Evolutionary conservation across 352 stramenopile genomes (phyloP).

Genomic region (Globisporangium emineosum): DNA sequence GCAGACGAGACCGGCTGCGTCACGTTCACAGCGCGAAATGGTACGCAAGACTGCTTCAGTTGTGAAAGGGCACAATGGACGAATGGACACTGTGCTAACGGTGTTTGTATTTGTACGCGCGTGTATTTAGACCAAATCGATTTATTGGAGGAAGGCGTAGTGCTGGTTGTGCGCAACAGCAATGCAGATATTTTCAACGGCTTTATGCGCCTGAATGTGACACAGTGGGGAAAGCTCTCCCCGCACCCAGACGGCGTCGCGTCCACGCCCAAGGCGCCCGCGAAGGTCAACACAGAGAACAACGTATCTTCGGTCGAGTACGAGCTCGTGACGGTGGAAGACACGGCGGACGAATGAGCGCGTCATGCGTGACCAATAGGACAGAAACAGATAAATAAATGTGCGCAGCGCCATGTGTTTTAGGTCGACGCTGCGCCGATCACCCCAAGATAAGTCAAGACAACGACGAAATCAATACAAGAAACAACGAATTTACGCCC

Average conservation of each 20-base stretch:
- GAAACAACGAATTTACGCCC: neutral
- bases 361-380: constrained; percentile 1
- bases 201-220: constrained; percentile 84
- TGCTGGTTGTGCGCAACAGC: constrained; percentile 78
- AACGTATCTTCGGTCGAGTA: constrained; percentile 84
- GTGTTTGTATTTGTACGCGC: constrained; percentile 1
- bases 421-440: constrained; percentile 5
- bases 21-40: constrained; percentile 77
- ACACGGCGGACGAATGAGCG: constrained; percentile 37
- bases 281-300: constrained; percentile 50
- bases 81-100: neutral
- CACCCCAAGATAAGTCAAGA: constrained; percentile 1
- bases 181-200: constrained; percentile 84
- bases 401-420: constrained; percentile 5
- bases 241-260: constrained; percentile 64
- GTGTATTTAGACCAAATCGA: constrained; percentile 68
- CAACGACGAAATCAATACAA: constrained; percentile 11
- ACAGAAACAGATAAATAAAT: constrained; percentile 8
- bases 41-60: constrained; percentile 24
- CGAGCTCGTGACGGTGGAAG: constrained; percentile 77
- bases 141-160: constrained; percentile 42
- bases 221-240: constrained; percentile 80
- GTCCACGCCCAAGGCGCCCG: constrained; percentile 61
- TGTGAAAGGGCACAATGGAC: neutral
- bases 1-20: constrained; percentile 83